Evolutionary conservation across 1,284 basidiomycete species (phyloP).

Genomic region (Meripilus lineatus): DNA sequence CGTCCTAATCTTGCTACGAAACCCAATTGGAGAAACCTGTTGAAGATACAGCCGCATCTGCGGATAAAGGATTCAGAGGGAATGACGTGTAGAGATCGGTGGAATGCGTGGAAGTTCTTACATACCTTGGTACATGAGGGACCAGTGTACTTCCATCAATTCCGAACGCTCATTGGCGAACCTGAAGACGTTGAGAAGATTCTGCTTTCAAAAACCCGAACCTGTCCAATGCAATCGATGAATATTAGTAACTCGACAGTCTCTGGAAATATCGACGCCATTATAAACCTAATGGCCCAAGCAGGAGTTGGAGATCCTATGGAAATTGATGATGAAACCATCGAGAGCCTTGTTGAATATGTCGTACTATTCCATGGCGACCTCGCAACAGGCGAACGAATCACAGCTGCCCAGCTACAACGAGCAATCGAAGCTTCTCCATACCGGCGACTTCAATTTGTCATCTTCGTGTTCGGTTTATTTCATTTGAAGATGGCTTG

Average conservation of each 20-base stretch:
- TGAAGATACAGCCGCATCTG: background rate
- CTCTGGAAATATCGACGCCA: constrained; percentile 1
- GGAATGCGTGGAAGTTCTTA: constrained; percentile 11
- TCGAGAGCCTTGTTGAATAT: background rate
- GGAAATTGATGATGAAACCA: background rate
- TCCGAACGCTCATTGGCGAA: background rate
- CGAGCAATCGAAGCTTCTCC: background rate
- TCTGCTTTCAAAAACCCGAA: background rate
- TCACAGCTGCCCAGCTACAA: background rate
- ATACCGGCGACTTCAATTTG: constrained; percentile 14
- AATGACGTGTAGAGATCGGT: constrained; percentile 19
- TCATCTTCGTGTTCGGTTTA: constrained; percentile 22
- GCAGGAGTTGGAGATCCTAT: background rate
- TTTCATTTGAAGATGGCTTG: constrained; percentile 33
- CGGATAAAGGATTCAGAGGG: constrained; percentile 4
- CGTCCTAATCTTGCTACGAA: background rate
- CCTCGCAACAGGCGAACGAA: constrained; percentile 2
- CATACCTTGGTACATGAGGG: constrained; percentile 4
- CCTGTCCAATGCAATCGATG: constrained; percentile 2
- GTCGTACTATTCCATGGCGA: constrained; percentile 8
- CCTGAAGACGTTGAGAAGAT: background rate
- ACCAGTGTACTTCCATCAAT: constrained; percentile 1
- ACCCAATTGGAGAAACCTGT: background rate
- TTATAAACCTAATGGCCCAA: constrained; percentile 2
- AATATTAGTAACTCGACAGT: constrained; percentile 5